These are phyloP conservation scores for Aspergillus sojae DNA, from an alignment of 2,329 filamentous ascomycete species.

Conservation along the genomic window DNA sequence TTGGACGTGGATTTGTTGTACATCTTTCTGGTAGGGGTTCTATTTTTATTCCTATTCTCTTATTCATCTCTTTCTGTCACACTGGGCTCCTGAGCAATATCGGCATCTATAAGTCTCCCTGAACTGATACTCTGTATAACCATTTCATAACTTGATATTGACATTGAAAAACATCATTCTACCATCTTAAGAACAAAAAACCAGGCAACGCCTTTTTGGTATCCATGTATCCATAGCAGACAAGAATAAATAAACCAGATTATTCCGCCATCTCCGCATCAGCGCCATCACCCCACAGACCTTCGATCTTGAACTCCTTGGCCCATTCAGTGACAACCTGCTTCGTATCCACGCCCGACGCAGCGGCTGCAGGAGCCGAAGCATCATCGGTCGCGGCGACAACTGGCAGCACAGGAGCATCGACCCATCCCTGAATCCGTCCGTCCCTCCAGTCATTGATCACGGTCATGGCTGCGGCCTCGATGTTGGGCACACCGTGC, in stretches of 20 bases:
- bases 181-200: slow-evolving; percentile 11
- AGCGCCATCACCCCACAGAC: slow-evolving; percentile 75
- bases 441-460: slow-evolving; percentile 97
- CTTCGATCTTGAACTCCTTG: slow-evolving; percentile 92
- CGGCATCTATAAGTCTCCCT: background rate
- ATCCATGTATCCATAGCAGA: slow-evolving; percentile 33
- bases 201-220: slow-evolving; percentile 33
- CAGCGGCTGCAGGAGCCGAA: slow-evolving; percentile 33
- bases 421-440: slow-evolving; percentile 88
- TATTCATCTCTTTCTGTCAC: too few species aligned
- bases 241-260: slow-evolving; percentile 25
- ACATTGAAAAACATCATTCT: slow-evolving; percentile 12
- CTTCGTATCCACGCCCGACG: slow-evolving; percentile 66
- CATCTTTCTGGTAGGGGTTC: too few species aligned
- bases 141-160: background rate
- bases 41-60: too few species aligned
- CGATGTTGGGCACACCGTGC: slow-evolving; percentile 86
- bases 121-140: background rate
- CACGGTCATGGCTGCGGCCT: slow-evolving; percentile 86
- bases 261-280: slow-evolving; percentile 47
- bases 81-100: background rate
- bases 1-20: background rate
- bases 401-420: slow-evolving; percentile 69
- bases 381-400: slow-evolving; percentile 44
- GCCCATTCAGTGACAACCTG: slow-evolving; percentile 91